Evolutionary conservation across 2,329 filamentous ascomycete species (phyloP), one percentile per base, ranked within the genome.

Genomic region (Diaporthe sp.): DNA sequence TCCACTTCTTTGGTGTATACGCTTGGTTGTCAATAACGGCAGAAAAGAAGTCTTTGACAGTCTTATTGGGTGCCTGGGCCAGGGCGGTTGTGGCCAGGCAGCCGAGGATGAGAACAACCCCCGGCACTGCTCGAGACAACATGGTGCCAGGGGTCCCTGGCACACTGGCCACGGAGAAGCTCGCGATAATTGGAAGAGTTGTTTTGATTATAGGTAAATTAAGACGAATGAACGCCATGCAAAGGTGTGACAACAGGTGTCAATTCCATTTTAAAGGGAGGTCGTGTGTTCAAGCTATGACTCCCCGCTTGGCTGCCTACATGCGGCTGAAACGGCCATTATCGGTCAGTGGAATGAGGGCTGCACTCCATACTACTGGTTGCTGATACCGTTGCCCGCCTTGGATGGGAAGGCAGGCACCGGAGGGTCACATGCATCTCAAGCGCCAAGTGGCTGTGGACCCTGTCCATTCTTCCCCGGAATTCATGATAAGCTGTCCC

Each of bases 321-420:
- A 58, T 71, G 68, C 68, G 53, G 68, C 68, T 71, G 68, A 71
- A 44, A 12, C 25, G 4, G 5, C 25, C 5, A 31, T 42, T 22
- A 22, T 57, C 3, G 17, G 19, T 1, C 49, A 31, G 22, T 34
- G 44, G 12, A n/a, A 15, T 19, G 49, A 17, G 1, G 46, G 22
- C n/a, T 53, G 39, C 10, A 49, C 8, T 49, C 7, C 31, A 9
- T 13, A 31, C 15, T 13, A 31, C 15, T 28, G 25, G 17, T 4
- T 22, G 28, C 53, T 34, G 31, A 37, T 37, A 34, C 17, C 31
- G 42, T 53, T 6, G 28, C 31, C 15, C 19, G 44, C 31, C 28
- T 19, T 7, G 31, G 22, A 57, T 22, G 17, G 4, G 51, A 17
- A 28, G 15, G n/a, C 17, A 34, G 55, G 37, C 10, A 15, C 19